A percentile compares a stretch with the other conserved stretches of the same genome.
These are phyloP conservation scores for Malbranchea zuffiana DNA, from an alignment of 2,329 filamentous ascomycete species.

Conservation along the genomic window DNA sequence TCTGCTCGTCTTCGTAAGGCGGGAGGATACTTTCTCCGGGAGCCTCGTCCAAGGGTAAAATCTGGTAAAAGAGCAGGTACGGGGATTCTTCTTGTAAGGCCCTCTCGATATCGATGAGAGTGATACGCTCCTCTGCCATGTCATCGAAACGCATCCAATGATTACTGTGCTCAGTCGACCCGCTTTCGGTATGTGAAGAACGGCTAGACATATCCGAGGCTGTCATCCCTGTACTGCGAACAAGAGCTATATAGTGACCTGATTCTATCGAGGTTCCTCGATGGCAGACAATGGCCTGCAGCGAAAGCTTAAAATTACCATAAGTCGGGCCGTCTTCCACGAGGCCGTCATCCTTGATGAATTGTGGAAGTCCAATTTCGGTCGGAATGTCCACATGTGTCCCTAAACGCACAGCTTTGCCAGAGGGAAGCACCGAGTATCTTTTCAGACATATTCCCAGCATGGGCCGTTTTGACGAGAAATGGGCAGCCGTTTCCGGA, in stretches of 20 bases:
- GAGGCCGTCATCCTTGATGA: constrained; percentile 70
- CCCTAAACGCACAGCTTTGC: constrained; percentile 58
- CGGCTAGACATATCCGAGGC: constrained; percentile 13
- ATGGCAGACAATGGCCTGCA: constrained; percentile 90
- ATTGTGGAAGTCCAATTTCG: constrained; percentile 72
- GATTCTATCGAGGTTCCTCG: constrained; percentile 74
- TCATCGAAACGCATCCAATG: constrained; percentile 93
- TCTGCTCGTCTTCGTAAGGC: constrained; percentile 2
- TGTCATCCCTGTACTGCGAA: constrained; percentile 51
- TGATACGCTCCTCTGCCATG: constrained; percentile 60
- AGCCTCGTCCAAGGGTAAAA: constrained; percentile 72
- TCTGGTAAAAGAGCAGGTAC: constrained; percentile 91
- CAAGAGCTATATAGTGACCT: constrained; percentile 83
- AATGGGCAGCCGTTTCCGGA: constrained; percentile 74
- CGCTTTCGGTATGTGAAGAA: constrained; percentile 13
- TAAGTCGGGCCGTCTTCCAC: constrained; percentile 56
- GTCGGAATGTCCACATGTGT: constrained; percentile 88
- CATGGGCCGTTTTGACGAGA: constrained; percentile 69
- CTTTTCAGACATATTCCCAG: constrained; percentile 88
- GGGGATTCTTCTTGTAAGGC: constrained; percentile 79
- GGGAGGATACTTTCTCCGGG: constrained; percentile 23
- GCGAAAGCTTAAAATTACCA: constrained; percentile 82
- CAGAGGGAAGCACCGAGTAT: constrained; percentile 63
- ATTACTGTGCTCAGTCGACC: constrained; percentile 51
- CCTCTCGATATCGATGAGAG: constrained; percentile 63